A percentile compares a stretch with the other conserved stretches of the same genome.
These are phyloP conservation scores for Tetracladium marchalianum DNA, from an alignment of 495 filamentous ascomycete genomes.

Conservation along the genomic window DNA sequence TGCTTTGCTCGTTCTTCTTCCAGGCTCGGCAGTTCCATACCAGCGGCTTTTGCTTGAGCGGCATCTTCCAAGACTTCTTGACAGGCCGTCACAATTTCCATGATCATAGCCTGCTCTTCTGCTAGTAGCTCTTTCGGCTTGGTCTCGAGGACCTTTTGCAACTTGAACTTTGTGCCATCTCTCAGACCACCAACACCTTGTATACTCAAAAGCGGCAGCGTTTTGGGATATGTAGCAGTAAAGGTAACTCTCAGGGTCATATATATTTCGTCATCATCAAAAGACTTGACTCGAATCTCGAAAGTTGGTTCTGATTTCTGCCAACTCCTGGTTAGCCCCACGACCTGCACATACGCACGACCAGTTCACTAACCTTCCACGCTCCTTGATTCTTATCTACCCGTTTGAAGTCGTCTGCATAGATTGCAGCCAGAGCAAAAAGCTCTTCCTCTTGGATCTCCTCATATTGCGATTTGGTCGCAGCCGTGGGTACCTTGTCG, in stretches of 20 bases:
- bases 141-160: conserved; percentile 57
- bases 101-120: conserved; percentile 71
- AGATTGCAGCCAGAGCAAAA: conserved; percentile 80
- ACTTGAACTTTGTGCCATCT: conserved; percentile 52
- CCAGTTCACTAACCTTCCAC: conserved; percentile 59
- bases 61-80: conserved; percentile 86
- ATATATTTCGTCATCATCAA: conserved; percentile 50
- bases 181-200: conserved; percentile 51
- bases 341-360: no score
- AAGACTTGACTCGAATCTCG: conserved; percentile 62
- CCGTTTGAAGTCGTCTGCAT: conserved; percentile 72
- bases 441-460: conserved; percentile 82
- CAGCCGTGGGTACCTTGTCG: conserved; percentile 8
- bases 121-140: conserved; percentile 56
- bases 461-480: conserved; percentile 56
- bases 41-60: conserved; percentile 58
- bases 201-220: conserved; percentile 63
- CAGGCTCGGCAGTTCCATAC: conserved; percentile 68
- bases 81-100: conserved; percentile 71
- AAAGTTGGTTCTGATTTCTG: conserved; percentile 75
- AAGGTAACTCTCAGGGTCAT: conserved; percentile 59
- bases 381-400: conserved; percentile 65
- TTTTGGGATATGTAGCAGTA: conserved; percentile 89
- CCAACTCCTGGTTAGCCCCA: background rate
- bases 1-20: conserved; percentile 78